These are phyloP conservation scores for Blastosporella zonata DNA, from an alignment of 1,284 basidiomycete genomes.

Conservation along the genomic window DNA sequence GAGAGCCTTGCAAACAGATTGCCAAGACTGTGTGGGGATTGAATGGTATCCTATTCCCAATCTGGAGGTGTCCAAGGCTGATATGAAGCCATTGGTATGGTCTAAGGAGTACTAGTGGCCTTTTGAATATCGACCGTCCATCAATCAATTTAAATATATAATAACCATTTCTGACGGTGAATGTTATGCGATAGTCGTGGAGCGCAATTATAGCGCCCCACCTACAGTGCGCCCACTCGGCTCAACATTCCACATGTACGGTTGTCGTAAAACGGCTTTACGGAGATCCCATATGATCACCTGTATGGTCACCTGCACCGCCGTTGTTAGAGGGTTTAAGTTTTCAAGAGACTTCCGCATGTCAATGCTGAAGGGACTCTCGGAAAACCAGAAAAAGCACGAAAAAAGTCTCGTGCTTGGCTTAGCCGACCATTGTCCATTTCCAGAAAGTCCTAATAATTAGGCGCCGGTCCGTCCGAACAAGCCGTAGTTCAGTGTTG, in stretches of 20 bases:
- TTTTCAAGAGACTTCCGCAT: neutral
- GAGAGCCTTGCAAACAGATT: too few species aligned
- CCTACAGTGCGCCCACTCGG: neutral
- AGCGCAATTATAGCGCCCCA: neutral
- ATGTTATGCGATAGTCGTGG: neutral
- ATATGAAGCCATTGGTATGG: too few species aligned
- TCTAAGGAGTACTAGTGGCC: too few species aligned
- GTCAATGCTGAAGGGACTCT: too few species aligned
- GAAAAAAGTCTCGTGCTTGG: neutral
- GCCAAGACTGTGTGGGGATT: too few species aligned
- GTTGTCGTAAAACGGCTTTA: neutral
- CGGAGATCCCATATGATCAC: neutral
- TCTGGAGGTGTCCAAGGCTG: too few species aligned
- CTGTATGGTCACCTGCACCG: conserved; percentile 2
- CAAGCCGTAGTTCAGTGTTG: too few species aligned
- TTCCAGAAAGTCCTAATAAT: neutral
- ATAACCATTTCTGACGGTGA: neutral
- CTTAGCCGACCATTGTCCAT: neutral
- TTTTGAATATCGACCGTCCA: neutral
- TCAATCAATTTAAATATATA: neutral
- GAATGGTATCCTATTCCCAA: too few species aligned
- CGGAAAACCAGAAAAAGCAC: too few species aligned
- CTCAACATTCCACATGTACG: neutral
- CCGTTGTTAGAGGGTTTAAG: neutral
- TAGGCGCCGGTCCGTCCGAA: too few species aligned